Evolutionary conservation across 768 basidiomycete species (phyloP).

Genomic region (Phanerodontia chrysosporium): DNA sequence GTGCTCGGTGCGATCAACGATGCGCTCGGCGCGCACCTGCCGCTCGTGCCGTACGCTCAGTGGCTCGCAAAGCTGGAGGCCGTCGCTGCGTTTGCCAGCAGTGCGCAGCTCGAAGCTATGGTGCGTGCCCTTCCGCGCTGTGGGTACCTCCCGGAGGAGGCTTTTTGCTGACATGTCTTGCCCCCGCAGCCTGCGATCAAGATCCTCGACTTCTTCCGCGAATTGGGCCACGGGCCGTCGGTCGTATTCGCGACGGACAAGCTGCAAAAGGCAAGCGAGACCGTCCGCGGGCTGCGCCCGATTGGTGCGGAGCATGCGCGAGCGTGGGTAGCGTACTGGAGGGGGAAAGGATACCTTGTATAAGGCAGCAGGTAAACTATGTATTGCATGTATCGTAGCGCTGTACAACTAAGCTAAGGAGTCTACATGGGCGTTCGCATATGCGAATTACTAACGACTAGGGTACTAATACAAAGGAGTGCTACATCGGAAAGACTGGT

Average conservation of each 20-base stretch:
- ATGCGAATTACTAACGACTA: too few relatives aligned
- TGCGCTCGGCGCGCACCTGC: conserved; percentile 1
- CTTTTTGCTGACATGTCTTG: background rate
- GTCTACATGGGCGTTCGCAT: too few relatives aligned
- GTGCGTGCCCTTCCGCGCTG: background rate
- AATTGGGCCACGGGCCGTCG: background rate
- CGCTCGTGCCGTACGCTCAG: conserved; percentile 7
- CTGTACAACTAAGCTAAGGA: too few relatives aligned
- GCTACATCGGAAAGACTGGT: too few relatives aligned
- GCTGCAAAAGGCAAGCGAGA: background rate
- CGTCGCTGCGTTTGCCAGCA: background rate
- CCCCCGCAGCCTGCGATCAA: conserved; percentile 6
- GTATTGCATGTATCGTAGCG: too few relatives aligned
- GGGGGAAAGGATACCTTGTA: background rate
- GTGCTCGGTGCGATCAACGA: conserved; percentile 1
- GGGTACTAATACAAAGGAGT: too few relatives aligned
- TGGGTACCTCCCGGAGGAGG: background rate
- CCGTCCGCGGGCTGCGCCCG: background rate
- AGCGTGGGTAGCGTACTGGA: background rate
- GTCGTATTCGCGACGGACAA: background rate
- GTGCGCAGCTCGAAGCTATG: conserved; percentile 5
- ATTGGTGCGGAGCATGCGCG: background rate
- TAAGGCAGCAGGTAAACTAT: background rate
- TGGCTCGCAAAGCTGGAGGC: conserved; percentile 12
- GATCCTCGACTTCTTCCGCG: conserved; percentile 2